Evolutionary conservation across 805 yeast species (phyloP).

Genomic region (Citeromyces nyonsensis): DNA sequence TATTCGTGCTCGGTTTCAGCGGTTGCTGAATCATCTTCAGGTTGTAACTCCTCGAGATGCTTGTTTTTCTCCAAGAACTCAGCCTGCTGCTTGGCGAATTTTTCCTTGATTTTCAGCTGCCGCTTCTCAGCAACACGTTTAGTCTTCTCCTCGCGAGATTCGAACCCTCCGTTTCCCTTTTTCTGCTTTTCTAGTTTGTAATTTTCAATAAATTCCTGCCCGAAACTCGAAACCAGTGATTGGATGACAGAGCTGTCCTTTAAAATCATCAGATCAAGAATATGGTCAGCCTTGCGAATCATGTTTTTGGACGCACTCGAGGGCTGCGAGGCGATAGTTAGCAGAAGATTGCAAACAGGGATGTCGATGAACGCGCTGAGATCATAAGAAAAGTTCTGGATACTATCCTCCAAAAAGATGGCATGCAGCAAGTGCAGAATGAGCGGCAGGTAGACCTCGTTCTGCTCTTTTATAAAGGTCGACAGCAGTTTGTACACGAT

Average conservation of each 20-base stretch:
- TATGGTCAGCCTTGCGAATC: conserved; percentile 36
- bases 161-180: conserved; percentile 19
- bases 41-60: conserved; percentile 11
- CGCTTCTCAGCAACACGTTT: conserved; percentile 46
- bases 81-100: conserved; percentile 39
- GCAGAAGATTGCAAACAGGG: conserved; percentile 40
- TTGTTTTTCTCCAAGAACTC: conserved; percentile 24
- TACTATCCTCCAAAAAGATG: conserved; percentile 21
- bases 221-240: conserved; percentile 38
- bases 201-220: conserved; percentile 30
- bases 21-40: conserved; percentile 5
- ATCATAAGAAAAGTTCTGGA: conserved; percentile 17
- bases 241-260: conserved; percentile 34
- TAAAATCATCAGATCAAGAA: conserved; percentile 33
- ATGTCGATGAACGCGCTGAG: conserved; percentile 24
- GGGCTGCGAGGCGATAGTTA: conserved; percentile 28
- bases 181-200: conserved; percentile 31
- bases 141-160: conserved; percentile 38
- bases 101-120: conserved; percentile 43
- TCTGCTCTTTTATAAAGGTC: conserved; percentile 28
- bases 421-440: conserved; percentile 62
- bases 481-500: conserved; percentile 42
- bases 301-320: conserved; percentile 29
- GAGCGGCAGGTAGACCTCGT: conserved; percentile 40
- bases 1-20: conserved; percentile 8